Base-by-base conservation (phyloP, 305 asterid species). In the Fraxinus albicans region DNA sequence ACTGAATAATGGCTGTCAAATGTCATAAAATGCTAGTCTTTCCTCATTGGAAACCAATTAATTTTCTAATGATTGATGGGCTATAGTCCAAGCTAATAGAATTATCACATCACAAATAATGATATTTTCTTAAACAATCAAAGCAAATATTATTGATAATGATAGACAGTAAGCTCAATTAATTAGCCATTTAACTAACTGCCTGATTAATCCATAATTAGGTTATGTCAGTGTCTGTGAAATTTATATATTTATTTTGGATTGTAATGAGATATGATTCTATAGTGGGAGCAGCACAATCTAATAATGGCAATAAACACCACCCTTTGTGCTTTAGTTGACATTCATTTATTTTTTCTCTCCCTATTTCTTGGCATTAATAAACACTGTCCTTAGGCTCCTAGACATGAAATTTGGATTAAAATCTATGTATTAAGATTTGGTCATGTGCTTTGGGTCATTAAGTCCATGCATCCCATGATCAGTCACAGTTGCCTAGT, bases 221-320 rank as follows among this genome's bases (percentile, higher is more conserved):
- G n/a, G 69, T 9, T 65, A 44, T 81, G 84, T 79, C 81, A 81
- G 27, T 83, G 27, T 40, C 69, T 72, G 80, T 77, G 60, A 34
- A n/a, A 82, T 83, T 19, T 19, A 67, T 69, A 31, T 29, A 21
- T 58, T 33, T 74, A 50, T 63, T 60, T 79, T 50, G 75, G 81
- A 85, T 86, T 83, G 10, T 83, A 21, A 72, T 74, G 73, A 83
- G 89, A 88, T 83, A 84, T 87, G 86, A 88, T 88, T 83, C 89
- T 84, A 76, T 75, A 25, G 23, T 33, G 78, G 44, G 42, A 78
- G 83, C 78, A 85, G 69, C 87, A 81, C 53, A 84, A 83, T 84
- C 85, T 77, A 65, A 87, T 89, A 81, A 83, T 80, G 79, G 73
- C 10, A 74, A 58, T 58, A n/a, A 58, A 58, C 67, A 17, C 10